Percentiles rank a stretch among this genome's conserved stretches.
Evolutionary conservation across 1,284 basidiomycete genomes (phyloP).

Genomic region (Heliocybe sulcata): DNA sequence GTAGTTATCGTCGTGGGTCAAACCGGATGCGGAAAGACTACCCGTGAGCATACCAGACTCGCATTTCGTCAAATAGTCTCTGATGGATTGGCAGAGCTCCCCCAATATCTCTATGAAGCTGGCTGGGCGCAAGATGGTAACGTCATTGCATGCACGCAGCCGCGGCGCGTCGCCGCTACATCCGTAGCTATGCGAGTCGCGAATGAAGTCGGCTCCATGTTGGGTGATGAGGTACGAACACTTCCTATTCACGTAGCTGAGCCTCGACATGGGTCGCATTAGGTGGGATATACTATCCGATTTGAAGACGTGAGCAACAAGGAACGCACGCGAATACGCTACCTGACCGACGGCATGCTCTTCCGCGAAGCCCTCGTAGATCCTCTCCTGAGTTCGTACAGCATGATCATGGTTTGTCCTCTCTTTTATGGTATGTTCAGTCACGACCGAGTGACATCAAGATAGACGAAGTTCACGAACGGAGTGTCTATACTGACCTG

Average conservation of each 20-base stretch:
- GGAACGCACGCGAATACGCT: slow-evolving; percentile 84
- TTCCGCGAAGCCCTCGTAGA: slow-evolving; percentile 92
- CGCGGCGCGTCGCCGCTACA: slow-evolving; percentile 91
- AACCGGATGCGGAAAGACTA: slow-evolving; percentile 97
- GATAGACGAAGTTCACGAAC: slow-evolving; percentile 97
- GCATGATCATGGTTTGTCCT: slow-evolving; percentile 82
- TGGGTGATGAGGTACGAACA: slow-evolving; percentile 81
- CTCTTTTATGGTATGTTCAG: slow-evolving; percentile 1
- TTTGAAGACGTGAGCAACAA: slow-evolving; percentile 91
- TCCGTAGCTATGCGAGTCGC: slow-evolving; percentile 90
- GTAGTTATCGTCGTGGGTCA: slow-evolving; percentile 90
- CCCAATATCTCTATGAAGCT: slow-evolving; percentile 88
- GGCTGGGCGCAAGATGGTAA: slow-evolving; percentile 81
- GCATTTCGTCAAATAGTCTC: background rate
- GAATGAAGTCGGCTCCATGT: slow-evolving; percentile 75
- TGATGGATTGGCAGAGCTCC: slow-evolving; percentile 59
- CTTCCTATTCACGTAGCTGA: slow-evolving; percentile 2
- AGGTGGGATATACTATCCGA: slow-evolving; percentile 97
- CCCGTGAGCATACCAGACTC: slow-evolving; percentile 57
- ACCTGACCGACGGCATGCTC: slow-evolving; percentile 97
- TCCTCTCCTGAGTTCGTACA: slow-evolving; percentile 84
- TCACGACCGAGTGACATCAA: slow-evolving; percentile 21
- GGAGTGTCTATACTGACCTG: slow-evolving; percentile 91
- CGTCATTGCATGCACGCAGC: slow-evolving; percentile 89
- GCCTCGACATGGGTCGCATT: slow-evolving; percentile 2